Conservation (phyloP, 2,329 filamentous ascomycete species). For the Diaporthe ilicicola region DNA sequence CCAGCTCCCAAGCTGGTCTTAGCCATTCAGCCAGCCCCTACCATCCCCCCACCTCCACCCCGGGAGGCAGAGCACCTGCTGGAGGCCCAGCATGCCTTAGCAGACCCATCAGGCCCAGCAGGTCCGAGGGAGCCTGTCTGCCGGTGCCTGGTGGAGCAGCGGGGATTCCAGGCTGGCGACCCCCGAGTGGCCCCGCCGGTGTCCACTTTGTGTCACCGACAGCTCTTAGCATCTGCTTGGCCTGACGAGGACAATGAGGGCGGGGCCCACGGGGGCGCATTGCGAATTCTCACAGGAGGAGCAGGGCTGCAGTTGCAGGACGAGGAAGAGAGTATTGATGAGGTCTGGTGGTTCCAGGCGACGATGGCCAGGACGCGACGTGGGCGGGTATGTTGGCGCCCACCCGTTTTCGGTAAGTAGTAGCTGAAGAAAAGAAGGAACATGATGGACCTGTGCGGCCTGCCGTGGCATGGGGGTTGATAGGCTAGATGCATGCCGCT, state of each 20-base stretch:
- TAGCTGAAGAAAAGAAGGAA: slow-evolving; percentile 3
- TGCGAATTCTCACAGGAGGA: slow-evolving; percentile 6
- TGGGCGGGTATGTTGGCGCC: slow-evolving; percentile 3
- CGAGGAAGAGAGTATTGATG: background rate
- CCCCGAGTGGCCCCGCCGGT: slow-evolving; percentile 11
- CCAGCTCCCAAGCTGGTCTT: slow-evolving; percentile 1
- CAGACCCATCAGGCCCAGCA: background rate
- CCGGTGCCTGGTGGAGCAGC: slow-evolving; percentile 11
- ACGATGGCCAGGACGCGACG: too few relatives aligned
- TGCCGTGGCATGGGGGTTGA: background rate
- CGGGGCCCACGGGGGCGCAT: background rate
- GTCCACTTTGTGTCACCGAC: slow-evolving; percentile 5
- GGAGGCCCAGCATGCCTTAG: background rate
- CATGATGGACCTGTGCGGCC: background rate
- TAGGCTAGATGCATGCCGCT: background rate
- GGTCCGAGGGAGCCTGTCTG: slow-evolving; percentile 7
- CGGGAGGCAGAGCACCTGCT: slow-evolving; percentile 2
- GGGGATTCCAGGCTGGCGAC: slow-evolving; percentile 20
- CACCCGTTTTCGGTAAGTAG: background rate
- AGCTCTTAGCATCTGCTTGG: background rate
- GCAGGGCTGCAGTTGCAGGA: slow-evolving; percentile 11
- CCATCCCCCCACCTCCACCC: slow-evolving; percentile 4
- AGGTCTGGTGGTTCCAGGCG: background rate
- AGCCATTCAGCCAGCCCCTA: background rate
- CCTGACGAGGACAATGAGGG: background rate